Evolutionary conservation across 805 yeast species (phyloP), one percentile per base, ranked within the genome.

Genomic region (Vanderwaltozyma yarrowii): DNA sequence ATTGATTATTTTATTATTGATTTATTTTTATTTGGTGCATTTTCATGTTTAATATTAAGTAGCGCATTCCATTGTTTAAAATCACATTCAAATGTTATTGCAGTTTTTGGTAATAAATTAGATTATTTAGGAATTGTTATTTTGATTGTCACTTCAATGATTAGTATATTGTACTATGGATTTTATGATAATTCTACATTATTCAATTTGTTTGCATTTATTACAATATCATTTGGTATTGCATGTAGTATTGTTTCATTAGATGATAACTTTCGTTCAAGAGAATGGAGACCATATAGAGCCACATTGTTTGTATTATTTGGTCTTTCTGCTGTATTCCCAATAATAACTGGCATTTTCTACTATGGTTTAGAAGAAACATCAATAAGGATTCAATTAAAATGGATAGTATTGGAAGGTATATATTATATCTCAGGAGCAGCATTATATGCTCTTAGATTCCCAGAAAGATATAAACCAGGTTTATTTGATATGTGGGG

Each of bases 351-450:
- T 11, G 87, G 88, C 0, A 43, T 70, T 3, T 39, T 45, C 13
- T 37, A 51, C 10, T 75, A 65, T 47, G 94, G 92, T 0, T 43
- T 53, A 15, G 50, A 52, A 2, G 74, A 66, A 35, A 70, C 80
- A 5, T 57, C 62, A 33, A 48, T 50, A 2, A 62, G 88, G 35
- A 64, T 79, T 8, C 76, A 76, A 18, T 60, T 83, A 16, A 56
- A 55, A 15, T 86, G 81, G 78, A 64, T 87, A 12, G 46, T 78
- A 0, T 45, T 67, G 8, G 96, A 86, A 57, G 96, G 86, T 0
- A 52, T 73, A 2, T 73, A 81, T 32, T 88, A 87, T 57, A 80
- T 86, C 3, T 46, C 64, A 6, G 96, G 96, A 0, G 95, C 96
- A 0, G 66, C 69, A 2, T 58, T 88, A 37, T 87, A 87, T 56